A percentile compares a stretch with the other conserved stretches of the same genome.
These are phyloP conservation scores for Erythrobasidium hasegawianum DNA, from an alignment of 1,284 basidiomycete genomes.

Conservation along the genomic window DNA sequence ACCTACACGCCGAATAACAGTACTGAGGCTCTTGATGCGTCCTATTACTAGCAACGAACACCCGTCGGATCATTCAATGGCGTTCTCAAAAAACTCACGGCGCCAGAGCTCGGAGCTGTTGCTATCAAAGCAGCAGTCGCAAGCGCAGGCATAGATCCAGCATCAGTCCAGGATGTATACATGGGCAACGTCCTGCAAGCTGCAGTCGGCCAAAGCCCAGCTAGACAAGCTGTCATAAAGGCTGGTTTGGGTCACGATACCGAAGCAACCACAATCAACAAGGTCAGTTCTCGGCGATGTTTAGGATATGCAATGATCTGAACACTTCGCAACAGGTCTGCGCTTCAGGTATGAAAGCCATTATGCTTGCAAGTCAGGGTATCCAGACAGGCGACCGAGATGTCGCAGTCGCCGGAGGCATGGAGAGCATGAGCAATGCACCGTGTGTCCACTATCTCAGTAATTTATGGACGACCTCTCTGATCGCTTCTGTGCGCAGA, in stretches of 20 bases:
- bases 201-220: slow-evolving; percentile 51
- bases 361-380: slow-evolving; percentile 52
- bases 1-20: not conserved
- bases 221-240: slow-evolving; percentile 63
- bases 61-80: slow-evolving; percentile 94
- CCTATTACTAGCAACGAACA: slow-evolving; percentile 58
- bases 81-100: slow-evolving; percentile 77
- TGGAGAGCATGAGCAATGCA: slow-evolving; percentile 53
- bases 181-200: slow-evolving; percentile 70
- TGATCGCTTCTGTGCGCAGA: slow-evolving; percentile 52
- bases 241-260: slow-evolving; percentile 79
- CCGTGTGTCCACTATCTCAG: slow-evolving; percentile 47
- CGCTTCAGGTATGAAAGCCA: slow-evolving; percentile 53
- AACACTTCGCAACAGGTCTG: slow-evolving; percentile 47
- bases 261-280: slow-evolving; percentile 96
- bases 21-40: not conserved
- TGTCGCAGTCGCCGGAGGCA: slow-evolving; percentile 52
- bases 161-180: slow-evolving; percentile 86
- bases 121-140: slow-evolving; percentile 88
- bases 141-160: slow-evolving; percentile 72
- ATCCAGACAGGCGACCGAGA: slow-evolving; percentile 51
- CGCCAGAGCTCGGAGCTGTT: slow-evolving; percentile 80
- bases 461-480: not conserved
- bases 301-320: not conserved
- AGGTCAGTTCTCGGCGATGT: slow-evolving; percentile 48